phyloP scores from a whole-genome alignment of 2,329 filamentous ascomycete species.

The Fusarium annulatum region DNA sequence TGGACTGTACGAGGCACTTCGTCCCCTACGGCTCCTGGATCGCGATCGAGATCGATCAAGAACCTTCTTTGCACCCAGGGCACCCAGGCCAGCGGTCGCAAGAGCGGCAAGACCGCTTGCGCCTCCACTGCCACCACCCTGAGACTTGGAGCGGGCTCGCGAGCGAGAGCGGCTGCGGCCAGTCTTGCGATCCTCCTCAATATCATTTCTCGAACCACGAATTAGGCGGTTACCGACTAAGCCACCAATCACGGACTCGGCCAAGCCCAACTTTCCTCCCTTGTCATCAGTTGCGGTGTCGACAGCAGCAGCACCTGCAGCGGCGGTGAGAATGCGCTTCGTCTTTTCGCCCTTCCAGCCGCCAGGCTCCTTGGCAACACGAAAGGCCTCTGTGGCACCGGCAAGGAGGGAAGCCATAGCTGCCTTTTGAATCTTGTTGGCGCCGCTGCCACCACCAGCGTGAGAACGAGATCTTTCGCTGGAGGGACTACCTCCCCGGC shows the following conservation, averaged over 20 bases:
- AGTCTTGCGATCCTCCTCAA: slow-evolving; percentile 68
- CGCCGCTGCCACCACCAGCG: slow-evolving; percentile 57
- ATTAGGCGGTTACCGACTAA: slow-evolving; percentile 86
- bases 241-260: slow-evolving; percentile 89
- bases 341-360: slow-evolving; percentile 92
- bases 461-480: slow-evolving; percentile 66
- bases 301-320: slow-evolving; percentile 85
- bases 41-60: slow-evolving; percentile 68
- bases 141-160: slow-evolving; percentile 66
- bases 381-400: slow-evolving; percentile 91
- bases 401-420: slow-evolving; percentile 91
- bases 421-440: slow-evolving; percentile 80
- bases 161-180: slow-evolving; percentile 78
- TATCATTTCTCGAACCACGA: slow-evolving; percentile 79
- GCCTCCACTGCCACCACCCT: slow-evolving; percentile 54
- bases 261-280: slow-evolving; percentile 84
- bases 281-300: slow-evolving; percentile 79
- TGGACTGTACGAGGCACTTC: slow-evolving; percentile 58
- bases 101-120: slow-evolving; percentile 68
- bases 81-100: slow-evolving; percentile 71
- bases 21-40: slow-evolving; percentile 63
- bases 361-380: slow-evolving; percentile 87
- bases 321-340: slow-evolving; percentile 90
- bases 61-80: slow-evolving; percentile 70
- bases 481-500: slow-evolving; percentile 59